These are phyloP conservation scores for Ceratorhiza oryzae-sativae DNA, from an alignment of 1,284 basidiomycete species.

Conservation along the genomic window DNA sequence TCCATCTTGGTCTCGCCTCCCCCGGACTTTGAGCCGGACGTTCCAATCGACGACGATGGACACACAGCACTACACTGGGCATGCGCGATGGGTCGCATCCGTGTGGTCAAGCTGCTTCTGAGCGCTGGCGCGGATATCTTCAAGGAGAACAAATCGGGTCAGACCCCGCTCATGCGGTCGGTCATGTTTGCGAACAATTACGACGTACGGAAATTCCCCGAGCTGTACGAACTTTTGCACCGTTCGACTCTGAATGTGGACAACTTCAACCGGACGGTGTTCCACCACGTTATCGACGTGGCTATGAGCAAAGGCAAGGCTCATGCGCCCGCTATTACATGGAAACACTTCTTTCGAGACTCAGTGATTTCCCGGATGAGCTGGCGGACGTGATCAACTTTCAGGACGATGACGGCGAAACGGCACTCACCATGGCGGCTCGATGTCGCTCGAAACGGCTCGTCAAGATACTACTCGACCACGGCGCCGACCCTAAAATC, in stretches of 20 bases:
- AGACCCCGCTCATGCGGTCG: constrained; percentile 97
- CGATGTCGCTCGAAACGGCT: constrained; percentile 96
- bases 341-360: constrained; percentile 90
- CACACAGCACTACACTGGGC: constrained; percentile 99
- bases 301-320: constrained; percentile 98
- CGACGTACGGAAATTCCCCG: constrained; percentile 98
- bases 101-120: constrained; percentile 94
- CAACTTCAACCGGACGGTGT: constrained; percentile 96
- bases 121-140: constrained; percentile 97
- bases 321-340: constrained; percentile 98
- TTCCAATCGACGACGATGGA: constrained; percentile 97
- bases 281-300: constrained; percentile 99
- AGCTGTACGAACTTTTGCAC: constrained; percentile 95
- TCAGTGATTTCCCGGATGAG: constrained; percentile 96
- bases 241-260: constrained; percentile 99
- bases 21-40: constrained; percentile 92
- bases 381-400: constrained; percentile 99
- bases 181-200: constrained; percentile 99
- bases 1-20: constrained; percentile 89
- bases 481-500: constrained; percentile 96
- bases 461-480: constrained; percentile 94
- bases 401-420: constrained; percentile 99
- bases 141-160: constrained; percentile 95
- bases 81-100: constrained; percentile 97
- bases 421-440: constrained; percentile 95